These are phyloP conservation scores for slime mould (Dictyostelium discoideum) DNA, from an alignment of 78 protist genomes.

Conservation along the genomic window DNA sequence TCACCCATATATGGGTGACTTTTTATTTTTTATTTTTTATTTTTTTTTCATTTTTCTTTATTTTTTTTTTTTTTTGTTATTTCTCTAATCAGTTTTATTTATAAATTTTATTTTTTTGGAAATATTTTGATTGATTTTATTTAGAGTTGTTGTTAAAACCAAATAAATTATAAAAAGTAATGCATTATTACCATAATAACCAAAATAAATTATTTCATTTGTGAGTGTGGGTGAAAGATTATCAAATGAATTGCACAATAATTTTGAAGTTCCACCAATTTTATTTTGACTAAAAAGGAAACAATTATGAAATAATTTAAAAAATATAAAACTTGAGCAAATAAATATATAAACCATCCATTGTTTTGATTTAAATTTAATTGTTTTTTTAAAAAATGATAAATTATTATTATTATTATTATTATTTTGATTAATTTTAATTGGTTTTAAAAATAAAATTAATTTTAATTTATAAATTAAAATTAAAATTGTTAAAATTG, in stretches of 20 bases:
- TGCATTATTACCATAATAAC: neutral
- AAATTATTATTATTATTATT: neutral
- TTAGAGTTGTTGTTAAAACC: neutral
- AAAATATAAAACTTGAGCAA: neutral
- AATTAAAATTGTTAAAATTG: neutral
- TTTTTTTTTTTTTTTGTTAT: neutral
- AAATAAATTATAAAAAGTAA: neutral
- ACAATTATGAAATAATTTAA: neutral
- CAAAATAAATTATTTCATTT: neutral
- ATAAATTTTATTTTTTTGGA: neutral
- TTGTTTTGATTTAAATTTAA: neutral
- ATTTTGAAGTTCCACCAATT: neutral
- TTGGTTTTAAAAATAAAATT: neutral
- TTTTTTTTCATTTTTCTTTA: neutral
- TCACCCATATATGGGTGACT: neutral
- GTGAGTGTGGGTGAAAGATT: neutral
- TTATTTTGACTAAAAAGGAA: neutral
- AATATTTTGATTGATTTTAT: neutral
- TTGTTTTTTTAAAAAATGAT: neutral
- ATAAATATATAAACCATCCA: too few species aligned
- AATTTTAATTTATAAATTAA: neutral
- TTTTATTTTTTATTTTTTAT: too few species aligned
- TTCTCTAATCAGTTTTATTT: neutral
- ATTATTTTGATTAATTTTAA: neutral
- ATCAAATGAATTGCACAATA: neutral